Evolutionary conservation across 305 asterid species (phyloP).

Genomic region (Solanum chacoense): DNA sequence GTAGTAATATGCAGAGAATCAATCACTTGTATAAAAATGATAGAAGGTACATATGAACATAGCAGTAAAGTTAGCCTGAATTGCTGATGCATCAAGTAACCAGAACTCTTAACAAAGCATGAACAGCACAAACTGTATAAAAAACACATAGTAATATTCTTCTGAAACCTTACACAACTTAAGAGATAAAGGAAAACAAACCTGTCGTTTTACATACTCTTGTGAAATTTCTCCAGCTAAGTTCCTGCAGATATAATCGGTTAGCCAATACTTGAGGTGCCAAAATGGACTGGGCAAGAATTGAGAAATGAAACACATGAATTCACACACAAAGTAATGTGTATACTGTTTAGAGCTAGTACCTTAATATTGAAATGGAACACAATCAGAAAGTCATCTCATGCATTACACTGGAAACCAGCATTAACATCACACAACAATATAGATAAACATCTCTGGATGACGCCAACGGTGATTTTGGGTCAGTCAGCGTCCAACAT

Average conservation of each 20-base stretch:
- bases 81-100: background rate
- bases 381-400: background rate
- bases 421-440: background rate
- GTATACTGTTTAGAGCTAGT: background rate
- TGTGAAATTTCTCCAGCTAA: conserved; percentile 97
- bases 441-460: background rate
- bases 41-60: background rate
- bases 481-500: background rate
- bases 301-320: background rate
- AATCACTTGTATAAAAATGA: background rate
- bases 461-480: background rate
- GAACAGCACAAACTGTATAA: background rate
- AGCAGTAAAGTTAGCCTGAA: background rate
- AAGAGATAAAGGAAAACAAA: conserved; percentile 9
- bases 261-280: background rate
- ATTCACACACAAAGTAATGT: background rate
- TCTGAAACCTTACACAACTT: background rate
- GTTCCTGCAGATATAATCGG: conserved; percentile 42
- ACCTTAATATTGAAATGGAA: background rate
- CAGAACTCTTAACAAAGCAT: background rate
- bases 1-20: background rate
- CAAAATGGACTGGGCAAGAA: background rate
- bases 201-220: conserved; percentile 89
- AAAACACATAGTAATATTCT: background rate
- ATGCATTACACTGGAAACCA: background rate